These are phyloP conservation scores for Kodamaea sp. DNA, from an alignment of 1,139 yeast species.

Conservation along the genomic window DNA sequence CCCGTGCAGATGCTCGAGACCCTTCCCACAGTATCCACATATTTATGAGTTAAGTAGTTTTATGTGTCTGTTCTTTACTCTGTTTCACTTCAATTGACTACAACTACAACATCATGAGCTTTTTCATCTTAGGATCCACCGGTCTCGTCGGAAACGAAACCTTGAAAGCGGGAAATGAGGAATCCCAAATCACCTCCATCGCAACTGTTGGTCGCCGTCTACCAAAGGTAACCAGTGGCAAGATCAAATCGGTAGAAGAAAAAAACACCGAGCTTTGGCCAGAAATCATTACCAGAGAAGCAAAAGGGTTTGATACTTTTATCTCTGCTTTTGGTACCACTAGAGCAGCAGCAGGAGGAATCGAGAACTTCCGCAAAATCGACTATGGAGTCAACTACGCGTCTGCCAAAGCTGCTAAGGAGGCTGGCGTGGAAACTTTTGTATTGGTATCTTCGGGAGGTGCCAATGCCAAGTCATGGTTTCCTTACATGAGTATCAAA, in stretches of 20 bases:
- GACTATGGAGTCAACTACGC: conserved; percentile 70
- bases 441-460: conserved; percentile 65
- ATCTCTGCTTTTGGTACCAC: conserved; percentile 80
- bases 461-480: conserved; percentile 53
- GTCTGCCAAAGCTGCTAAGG: conserved; percentile 70
- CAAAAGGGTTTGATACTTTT: conserved; percentile 29
- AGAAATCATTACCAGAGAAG: conserved; percentile 20
- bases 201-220: conserved; percentile 49
- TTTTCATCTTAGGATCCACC: conserved; percentile 57
- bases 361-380: conserved; percentile 62
- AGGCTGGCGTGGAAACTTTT: conserved; percentile 61
- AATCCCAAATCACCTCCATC: conserved; percentile 32
- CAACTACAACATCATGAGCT: conserved; percentile 25
- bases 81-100: no score
- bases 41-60: no score
- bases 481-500: conserved; percentile 57
- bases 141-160: conserved; percentile 59
- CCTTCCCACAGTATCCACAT: no score
- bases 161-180: conserved; percentile 36
- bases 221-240: conserved; percentile 21
- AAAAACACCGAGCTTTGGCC: conserved; percentile 46
- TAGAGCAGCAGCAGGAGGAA: conserved; percentile 65
- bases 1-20: no score
- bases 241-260: conserved; percentile 35
- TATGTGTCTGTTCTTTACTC: no score